Percentiles rank a stretch among this genome's conserved stretches.
Conservation (phyloP, 2,329 filamentous ascomycete genomes). For the Coniochaeta sp. region DNA sequence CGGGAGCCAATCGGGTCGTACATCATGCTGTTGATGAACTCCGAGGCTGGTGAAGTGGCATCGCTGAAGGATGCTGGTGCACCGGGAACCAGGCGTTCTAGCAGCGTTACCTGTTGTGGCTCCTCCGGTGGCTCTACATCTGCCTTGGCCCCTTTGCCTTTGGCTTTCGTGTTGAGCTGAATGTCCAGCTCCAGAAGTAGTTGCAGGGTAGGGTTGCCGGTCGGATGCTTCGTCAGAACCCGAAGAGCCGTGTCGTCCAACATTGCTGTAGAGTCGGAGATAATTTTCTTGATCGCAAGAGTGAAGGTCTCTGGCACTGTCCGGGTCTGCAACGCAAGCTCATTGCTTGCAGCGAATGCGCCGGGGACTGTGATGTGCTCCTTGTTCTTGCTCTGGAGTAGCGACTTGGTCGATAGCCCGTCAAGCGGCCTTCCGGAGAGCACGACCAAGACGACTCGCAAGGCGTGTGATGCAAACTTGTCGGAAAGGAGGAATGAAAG, state of each 20-base stretch:
- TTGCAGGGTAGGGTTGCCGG: conserved; percentile 90
- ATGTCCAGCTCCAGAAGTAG: conserved; percentile 84
- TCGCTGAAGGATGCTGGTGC: conserved; percentile 64
- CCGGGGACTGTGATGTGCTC: conserved; percentile 66
- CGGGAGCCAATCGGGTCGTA: conserved; percentile 90
- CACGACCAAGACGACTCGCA: conserved; percentile 79
- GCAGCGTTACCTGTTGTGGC: conserved; percentile 41
- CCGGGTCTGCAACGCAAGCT: conserved; percentile 36
- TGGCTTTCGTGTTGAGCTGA: conserved; percentile 60
- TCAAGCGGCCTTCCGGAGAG: conserved; percentile 77
- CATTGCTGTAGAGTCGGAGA: conserved; percentile 65
- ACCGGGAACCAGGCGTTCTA: conserved; percentile 73
- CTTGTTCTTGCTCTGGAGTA: conserved; percentile 91
- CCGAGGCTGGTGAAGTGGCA: conserved; percentile 61
- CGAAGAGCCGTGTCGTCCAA: conserved; percentile 76
- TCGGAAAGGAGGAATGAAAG: conserved; percentile 81
- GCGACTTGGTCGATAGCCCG: conserved; percentile 57
- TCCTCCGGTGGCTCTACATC: conserved; percentile 22
- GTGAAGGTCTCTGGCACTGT: conserved; percentile 74
- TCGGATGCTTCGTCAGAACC: conserved; percentile 78
- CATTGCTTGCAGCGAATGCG: conserved; percentile 40
- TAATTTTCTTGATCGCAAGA: conserved; percentile 72
- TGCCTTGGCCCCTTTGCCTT: conserved; percentile 39
- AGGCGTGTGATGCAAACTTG: conserved; percentile 79
- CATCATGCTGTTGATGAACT: conserved; percentile 77